These are phyloP conservation scores for Porphyra umbilicalis DNA, from an alignment of 31 red algal species.

Conservation along the genomic window DNA sequence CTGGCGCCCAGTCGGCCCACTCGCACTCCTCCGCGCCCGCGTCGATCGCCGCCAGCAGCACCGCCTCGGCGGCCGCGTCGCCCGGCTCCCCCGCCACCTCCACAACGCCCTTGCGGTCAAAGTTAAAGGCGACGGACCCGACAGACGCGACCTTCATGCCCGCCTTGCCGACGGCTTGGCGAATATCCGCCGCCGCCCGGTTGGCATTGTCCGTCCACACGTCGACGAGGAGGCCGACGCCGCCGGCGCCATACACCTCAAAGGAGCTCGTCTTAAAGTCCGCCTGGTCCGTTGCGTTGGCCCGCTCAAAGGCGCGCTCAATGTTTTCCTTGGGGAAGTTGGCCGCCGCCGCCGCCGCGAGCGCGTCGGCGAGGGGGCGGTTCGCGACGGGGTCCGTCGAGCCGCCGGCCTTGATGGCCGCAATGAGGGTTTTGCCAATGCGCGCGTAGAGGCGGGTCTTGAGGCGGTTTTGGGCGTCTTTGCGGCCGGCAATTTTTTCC, in stretches of 20 bases:
- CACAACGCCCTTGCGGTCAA: conserved; percentile 59
- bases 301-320: conserved; percentile 57
- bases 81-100: conserved; percentile 19
- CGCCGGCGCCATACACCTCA: conserved; percentile 82
- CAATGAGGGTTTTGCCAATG: conserved; percentile 75
- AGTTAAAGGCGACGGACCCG: conserved; percentile 76
- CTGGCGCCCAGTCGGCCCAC: conserved; percentile 2
- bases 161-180: conserved; percentile 51
- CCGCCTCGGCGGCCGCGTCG: conserved; percentile 27
- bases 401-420: conserved; percentile 60
- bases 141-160: conserved; percentile 65
- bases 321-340: conserved; percentile 82
- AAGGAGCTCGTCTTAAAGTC: conserved; percentile 65
- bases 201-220: conserved; percentile 80
- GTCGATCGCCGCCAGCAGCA: conserved; percentile 67
- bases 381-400: conserved; percentile 39
- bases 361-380: conserved; percentile 54
- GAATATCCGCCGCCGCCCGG: conserved; percentile 72
- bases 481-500: conserved; percentile 73
- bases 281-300: conserved; percentile 50
- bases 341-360: conserved; percentile 47
- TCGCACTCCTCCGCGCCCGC: conserved; percentile 64
- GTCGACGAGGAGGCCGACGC: conserved; percentile 64
- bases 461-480: conserved; percentile 40
- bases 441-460: conserved; percentile 60